Conservation (phyloP, 176 grass and related monocot species). For the Paspalum notatum region DNA sequence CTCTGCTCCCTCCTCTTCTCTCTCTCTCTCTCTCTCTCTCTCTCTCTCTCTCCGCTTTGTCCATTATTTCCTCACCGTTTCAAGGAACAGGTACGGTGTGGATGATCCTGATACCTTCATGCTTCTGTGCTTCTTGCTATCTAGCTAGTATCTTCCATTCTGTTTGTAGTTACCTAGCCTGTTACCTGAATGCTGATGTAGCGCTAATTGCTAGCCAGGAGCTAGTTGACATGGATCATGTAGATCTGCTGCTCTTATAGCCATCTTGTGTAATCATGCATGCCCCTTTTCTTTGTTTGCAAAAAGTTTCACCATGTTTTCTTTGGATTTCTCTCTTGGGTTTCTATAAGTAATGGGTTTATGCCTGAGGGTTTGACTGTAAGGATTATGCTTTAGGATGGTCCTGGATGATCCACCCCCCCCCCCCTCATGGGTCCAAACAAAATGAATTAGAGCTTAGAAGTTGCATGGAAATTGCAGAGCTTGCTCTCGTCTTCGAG, state of each 20-base stretch:
- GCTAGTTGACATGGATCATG: too few species aligned
- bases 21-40: conserved; percentile 3
- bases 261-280: neutral
- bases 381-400: conserved; percentile 4
- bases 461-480: neutral
- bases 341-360: neutral
- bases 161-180: neutral
- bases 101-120: neutral
- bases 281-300: conserved; percentile 4
- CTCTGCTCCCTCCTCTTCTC: neutral
- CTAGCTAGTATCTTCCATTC: neutral
- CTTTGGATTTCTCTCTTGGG: neutral
- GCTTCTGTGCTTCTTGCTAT: neutral
- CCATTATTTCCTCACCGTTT: conserved; percentile 24
- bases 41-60: neutral
- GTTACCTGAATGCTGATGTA: neutral
- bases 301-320: neutral
- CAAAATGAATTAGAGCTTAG: neutral
- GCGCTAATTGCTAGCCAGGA: too few species aligned
- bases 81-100: conserved; percentile 44
- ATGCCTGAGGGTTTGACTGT: neutral
- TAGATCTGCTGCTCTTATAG: conserved; percentile 16
- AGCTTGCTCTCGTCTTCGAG: neutral
- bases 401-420: neutral
- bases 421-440: neutral